A percentile compares a stretch with the other conserved stretches of the same genome.
Conservation (phyloP, 768 basidiomycete species). For the Phlebiopsis flavidoalba region DNA sequence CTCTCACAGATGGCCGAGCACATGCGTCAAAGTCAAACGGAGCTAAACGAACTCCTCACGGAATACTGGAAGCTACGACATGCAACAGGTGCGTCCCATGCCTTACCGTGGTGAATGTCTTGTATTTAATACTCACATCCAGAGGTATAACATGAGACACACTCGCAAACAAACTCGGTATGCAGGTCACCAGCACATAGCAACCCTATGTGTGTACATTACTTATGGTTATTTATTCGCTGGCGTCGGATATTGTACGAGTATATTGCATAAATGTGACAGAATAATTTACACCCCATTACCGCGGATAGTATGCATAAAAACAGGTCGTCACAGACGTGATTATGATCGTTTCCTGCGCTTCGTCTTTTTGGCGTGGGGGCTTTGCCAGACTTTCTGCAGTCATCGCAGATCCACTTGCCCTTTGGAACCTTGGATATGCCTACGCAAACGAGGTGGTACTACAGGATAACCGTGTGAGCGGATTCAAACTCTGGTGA, state of each 20-base stretch:
- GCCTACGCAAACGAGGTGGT: slow-evolving; percentile 66
- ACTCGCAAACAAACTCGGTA: slow-evolving; percentile 68
- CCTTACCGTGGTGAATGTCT: background rate
- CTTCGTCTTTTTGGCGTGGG: background rate
- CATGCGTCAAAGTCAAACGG: slow-evolving; percentile 65
- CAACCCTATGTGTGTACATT: background rate
- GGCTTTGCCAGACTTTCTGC: slow-evolving; percentile 13
- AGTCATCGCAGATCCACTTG: slow-evolving; percentile 22
- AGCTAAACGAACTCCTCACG: slow-evolving; percentile 73
- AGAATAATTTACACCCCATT: background rate
- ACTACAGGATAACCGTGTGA: slow-evolving; percentile 36
- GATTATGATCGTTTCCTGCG: background rate
- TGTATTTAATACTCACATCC: background rate
- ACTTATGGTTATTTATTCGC: background rate
- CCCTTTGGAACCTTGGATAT: slow-evolving; percentile 46
- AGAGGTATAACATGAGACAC: slow-evolving; percentile 91
- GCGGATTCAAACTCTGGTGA: background rate
- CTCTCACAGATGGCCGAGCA: slow-evolving; percentile 67
- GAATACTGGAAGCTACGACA: slow-evolving; percentile 83
- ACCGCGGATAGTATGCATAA: background rate
- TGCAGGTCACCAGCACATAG: slow-evolving; percentile 23
- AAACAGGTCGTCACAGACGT: background rate
- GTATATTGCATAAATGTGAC: background rate
- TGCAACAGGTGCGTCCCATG: slow-evolving; percentile 52
- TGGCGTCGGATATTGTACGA: background rate